Percentiles rank a stretch among this genome's conserved stretches.
Evolutionary conservation across 164 flowering plant genomes (phyloP).

Genomic region (Pachysandra terminalis): DNA sequence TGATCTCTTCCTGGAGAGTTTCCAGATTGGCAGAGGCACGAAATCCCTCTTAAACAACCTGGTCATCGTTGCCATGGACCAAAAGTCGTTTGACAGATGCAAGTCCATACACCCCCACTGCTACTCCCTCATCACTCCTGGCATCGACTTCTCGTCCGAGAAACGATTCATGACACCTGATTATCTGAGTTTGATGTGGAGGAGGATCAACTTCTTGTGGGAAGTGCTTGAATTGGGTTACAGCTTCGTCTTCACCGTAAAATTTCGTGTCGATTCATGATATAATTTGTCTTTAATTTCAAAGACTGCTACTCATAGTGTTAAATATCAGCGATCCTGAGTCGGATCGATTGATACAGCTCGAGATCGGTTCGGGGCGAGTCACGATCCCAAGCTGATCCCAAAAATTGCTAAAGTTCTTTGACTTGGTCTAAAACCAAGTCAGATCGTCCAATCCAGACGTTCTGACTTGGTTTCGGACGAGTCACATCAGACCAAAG

Average conservation of each 20-base stretch:
- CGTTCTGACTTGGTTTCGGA: too few species aligned
- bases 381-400: too few species aligned
- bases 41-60: constrained; percentile 31
- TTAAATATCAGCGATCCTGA: too few species aligned
- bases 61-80: constrained; percentile 30
- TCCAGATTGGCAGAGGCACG: constrained; percentile 31
- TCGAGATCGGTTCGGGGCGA: too few species aligned
- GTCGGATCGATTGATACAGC: too few species aligned
- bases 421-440: too few species aligned
- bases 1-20: constrained; percentile 46
- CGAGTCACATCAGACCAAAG: too few species aligned
- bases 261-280: too few species aligned
- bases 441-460: too few species aligned
- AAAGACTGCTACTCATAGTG: too few species aligned
- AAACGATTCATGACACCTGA: constrained; percentile 20
- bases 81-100: constrained; percentile 27
- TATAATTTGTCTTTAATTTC: too few species aligned
- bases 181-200: constrained; percentile 22
- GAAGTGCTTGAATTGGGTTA: constrained; percentile 36
- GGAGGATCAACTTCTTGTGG: constrained; percentile 20
- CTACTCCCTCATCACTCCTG: constrained; percentile 21
- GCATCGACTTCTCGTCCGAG: constrained; percentile 17
- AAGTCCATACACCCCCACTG: constrained; percentile 33
- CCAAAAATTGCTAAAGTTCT: too few species aligned
- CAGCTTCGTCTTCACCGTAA: constrained; percentile 36